These are phyloP conservation scores for Mortierella sp. DNA, from an alignment of 371 early-diverging fungal genomes.

Conservation along the genomic window DNA sequence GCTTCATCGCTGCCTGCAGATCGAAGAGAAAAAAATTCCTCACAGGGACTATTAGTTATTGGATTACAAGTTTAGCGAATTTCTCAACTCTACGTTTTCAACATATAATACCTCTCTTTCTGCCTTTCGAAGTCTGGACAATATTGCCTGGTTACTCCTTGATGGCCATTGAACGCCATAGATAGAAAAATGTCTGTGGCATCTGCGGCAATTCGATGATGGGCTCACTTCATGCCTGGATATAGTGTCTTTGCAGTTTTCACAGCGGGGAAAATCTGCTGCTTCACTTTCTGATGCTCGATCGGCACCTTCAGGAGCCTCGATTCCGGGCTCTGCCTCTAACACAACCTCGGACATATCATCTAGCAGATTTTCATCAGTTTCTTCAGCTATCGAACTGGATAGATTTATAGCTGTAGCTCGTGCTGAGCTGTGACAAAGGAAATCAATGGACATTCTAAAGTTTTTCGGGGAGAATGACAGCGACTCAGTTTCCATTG, in stretches of 20 bases:
- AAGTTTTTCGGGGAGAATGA: slow-evolving; percentile 14
- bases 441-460: slow-evolving; percentile 48
- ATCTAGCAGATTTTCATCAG: background rate
- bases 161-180: slow-evolving; percentile 38
- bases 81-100: too few species aligned
- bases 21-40: background rate
- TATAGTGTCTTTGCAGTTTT: slow-evolving; percentile 19
- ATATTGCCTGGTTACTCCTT: slow-evolving; percentile 22
- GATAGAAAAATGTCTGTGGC: slow-evolving; percentile 37
- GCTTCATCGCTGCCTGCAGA: slow-evolving; percentile 15
- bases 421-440: slow-evolving; percentile 16
- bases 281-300: background rate
- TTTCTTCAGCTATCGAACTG: background rate
- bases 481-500: background rate
- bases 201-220: slow-evolving; percentile 21
- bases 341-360: background rate
- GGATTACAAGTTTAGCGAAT: background rate
- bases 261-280: slow-evolving; percentile 2
- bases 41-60: too few species aligned
- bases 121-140: slow-evolving; percentile 3
- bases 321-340: background rate
- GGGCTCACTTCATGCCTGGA: slow-evolving; percentile 13
- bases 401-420: background rate
- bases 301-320: background rate
- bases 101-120: slow-evolving; percentile 23